Evolutionary conservation across 306 rosid genomes (phyloP).

Genomic region (Astragalus glycyphyllos): DNA sequence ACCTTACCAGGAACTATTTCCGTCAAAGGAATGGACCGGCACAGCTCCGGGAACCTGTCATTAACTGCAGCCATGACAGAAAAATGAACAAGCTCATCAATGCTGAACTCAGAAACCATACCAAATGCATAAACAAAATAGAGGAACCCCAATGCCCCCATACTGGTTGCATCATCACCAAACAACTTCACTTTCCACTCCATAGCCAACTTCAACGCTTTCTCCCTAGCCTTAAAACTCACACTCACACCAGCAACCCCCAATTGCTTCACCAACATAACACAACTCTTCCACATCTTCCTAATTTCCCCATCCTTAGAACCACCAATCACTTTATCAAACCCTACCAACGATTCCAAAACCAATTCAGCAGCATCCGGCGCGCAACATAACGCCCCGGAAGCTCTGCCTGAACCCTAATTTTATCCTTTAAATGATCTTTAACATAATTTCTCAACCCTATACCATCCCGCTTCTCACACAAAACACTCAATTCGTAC

Average conservation of each 20-base stretch:
- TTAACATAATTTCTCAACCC: conserved; percentile 63
- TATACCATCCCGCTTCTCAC: conserved; percentile 67
- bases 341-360: conserved; percentile 70
- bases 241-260: conserved; percentile 47
- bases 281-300: conserved; percentile 55
- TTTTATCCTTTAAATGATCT: conserved; percentile 44
- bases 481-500: conserved; percentile 50
- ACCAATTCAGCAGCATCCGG: conserved; percentile 61
- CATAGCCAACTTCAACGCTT: conserved; percentile 56
- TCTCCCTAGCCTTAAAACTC: conserved; percentile 52
- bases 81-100: conserved; percentile 65
- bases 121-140: conserved; percentile 68
- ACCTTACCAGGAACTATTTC: conserved; percentile 56
- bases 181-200: conserved; percentile 59
- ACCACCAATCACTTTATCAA: conserved; percentile 20
- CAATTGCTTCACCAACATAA: conserved; percentile 61
- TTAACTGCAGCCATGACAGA: conserved; percentile 47
- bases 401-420: conserved; percentile 56
- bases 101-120: conserved; percentile 52
- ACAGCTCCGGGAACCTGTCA: conserved; percentile 55
- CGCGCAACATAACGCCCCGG: conserved; percentile 53
- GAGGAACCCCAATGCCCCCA: conserved; percentile 64
- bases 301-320: conserved; percentile 43
- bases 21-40: conserved; percentile 48
- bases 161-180: conserved; percentile 39